Evolutionary conservation across 176 grass and related monocot species (phyloP).

Genomic region (Urochloa ruziziensis): DNA sequence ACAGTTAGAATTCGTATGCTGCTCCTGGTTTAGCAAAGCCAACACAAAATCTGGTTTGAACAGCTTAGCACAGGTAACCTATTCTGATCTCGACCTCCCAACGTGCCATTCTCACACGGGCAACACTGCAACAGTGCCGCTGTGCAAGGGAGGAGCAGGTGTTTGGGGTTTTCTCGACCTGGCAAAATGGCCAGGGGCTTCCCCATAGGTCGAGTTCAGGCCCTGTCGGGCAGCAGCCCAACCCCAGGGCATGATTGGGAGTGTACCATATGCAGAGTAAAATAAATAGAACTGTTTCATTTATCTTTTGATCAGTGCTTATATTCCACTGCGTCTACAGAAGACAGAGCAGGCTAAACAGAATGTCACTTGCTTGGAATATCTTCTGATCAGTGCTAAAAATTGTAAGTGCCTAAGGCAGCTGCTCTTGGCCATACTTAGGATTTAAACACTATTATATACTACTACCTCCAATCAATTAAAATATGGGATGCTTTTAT

Average conservation of each 20-base stretch:
- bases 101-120: background rate
- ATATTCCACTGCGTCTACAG: background rate
- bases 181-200: too few species aligned
- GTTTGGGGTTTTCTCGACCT: too few species aligned
- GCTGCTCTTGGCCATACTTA: background rate
- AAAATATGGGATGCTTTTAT: background rate
- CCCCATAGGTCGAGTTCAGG: too few species aligned
- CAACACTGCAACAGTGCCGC: rapidly evolving
- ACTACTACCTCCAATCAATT: background rate
- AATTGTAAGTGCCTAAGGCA: background rate
- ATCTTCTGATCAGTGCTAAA: background rate
- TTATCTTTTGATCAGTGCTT: background rate
- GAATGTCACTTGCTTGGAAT: constrained; percentile 1
- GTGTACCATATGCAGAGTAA: background rate
- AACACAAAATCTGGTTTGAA: background rate
- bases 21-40: background rate
- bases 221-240: background rate
- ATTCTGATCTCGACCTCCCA: background rate
- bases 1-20: constrained; percentile 15
- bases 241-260: background rate
- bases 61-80: background rate
- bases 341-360: background rate
- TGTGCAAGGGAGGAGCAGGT: too few species aligned
- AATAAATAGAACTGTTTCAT: background rate
- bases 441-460: background rate